These are phyloP conservation scores for Hippophae rhamnoides DNA, from an alignment of 306 rosid species.

Conservation along the genomic window DNA sequence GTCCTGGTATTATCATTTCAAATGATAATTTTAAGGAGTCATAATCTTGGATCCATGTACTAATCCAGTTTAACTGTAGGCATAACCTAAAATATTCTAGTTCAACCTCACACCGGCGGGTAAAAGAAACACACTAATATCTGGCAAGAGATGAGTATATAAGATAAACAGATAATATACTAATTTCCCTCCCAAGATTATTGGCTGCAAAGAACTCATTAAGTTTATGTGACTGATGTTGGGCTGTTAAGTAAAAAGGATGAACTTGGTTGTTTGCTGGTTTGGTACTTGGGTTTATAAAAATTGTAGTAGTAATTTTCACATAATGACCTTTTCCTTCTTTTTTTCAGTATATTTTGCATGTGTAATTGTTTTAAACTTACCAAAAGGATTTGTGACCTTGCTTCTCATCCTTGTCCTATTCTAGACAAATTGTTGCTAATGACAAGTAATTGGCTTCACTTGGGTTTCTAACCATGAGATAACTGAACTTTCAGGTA, in stretches of 20 bases:
- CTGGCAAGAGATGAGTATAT: too few species aligned
- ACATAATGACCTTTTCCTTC: background rate
- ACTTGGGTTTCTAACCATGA: slow-evolving; percentile 12
- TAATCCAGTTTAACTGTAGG: too few species aligned
- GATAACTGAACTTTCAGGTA: slow-evolving; percentile 49
- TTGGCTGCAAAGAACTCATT: background rate
- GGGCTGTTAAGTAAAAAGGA: background rate
- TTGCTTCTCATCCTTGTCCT: slow-evolving; percentile 1
- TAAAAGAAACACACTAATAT: too few species aligned
- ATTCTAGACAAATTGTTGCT: background rate
- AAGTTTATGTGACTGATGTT: background rate
- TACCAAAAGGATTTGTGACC: background rate
- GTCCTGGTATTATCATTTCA: too few species aligned
- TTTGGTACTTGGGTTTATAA: background rate
- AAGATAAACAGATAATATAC: background rate
- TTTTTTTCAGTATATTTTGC: background rate
- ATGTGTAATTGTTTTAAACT: background rate
- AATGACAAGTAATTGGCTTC: background rate
- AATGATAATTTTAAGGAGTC: too few species aligned
- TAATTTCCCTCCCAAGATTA: background rate
- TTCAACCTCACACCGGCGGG: too few species aligned
- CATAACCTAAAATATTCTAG: too few species aligned
- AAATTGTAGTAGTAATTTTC: background rate
- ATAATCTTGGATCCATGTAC: too few species aligned
- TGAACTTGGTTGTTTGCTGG: too few species aligned